Percentiles rank a stretch among this genome's conserved stretches.
Evolutionary conservation across 1,284 basidiomycete genomes (phyloP).

Genomic region (Ustilago hordei): DNA sequence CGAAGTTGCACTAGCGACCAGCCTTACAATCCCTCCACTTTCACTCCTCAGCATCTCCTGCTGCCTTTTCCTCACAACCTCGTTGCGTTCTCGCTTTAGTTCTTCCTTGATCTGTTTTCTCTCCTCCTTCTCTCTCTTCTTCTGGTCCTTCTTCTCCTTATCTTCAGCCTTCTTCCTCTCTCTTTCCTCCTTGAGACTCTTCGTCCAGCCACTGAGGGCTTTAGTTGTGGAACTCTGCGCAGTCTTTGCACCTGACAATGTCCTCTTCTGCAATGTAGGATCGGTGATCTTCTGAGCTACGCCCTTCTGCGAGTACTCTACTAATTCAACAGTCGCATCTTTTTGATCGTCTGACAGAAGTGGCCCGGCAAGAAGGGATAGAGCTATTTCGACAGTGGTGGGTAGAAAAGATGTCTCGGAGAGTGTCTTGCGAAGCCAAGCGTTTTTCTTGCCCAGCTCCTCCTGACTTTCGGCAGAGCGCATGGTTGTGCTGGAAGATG

Average conservation of each 20-base stretch:
- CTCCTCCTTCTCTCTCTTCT: slow-evolving; percentile 23
- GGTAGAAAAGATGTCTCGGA: slow-evolving; percentile 41
- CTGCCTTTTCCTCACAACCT: slow-evolving; percentile 18
- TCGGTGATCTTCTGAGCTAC: slow-evolving; percentile 52
- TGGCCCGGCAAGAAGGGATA: slow-evolving; percentile 39
- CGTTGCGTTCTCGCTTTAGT: slow-evolving; percentile 23
- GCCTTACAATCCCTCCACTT: neutral
- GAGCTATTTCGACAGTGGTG: slow-evolving; percentile 46
- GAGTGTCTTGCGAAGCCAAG: slow-evolving; percentile 48
- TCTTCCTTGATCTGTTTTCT: slow-evolving; percentile 29
- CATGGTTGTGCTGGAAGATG: neutral
- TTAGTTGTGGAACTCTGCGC: slow-evolving; percentile 16
- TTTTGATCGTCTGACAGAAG: slow-evolving; percentile 39
- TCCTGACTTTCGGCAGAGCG: slow-evolving; percentile 9
- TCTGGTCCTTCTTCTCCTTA: slow-evolving; percentile 11
- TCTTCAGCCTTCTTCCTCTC: slow-evolving; percentile 15
- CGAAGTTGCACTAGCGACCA: slow-evolving; percentile 1
- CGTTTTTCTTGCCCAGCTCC: slow-evolving; percentile 33
- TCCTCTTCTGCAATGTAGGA: slow-evolving; percentile 31
- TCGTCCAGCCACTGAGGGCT: slow-evolving; percentile 10
- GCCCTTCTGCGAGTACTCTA: slow-evolving; percentile 36
- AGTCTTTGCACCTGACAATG: slow-evolving; percentile 10
- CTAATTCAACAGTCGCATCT: slow-evolving; percentile 41
- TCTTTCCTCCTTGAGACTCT: slow-evolving; percentile 3
- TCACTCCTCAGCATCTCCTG: slow-evolving; percentile 22